Evolutionary conservation across 345 rosid species (phyloP), one percentile per base, ranked within the genome.

Genomic region (Brassica nigra): DNA sequence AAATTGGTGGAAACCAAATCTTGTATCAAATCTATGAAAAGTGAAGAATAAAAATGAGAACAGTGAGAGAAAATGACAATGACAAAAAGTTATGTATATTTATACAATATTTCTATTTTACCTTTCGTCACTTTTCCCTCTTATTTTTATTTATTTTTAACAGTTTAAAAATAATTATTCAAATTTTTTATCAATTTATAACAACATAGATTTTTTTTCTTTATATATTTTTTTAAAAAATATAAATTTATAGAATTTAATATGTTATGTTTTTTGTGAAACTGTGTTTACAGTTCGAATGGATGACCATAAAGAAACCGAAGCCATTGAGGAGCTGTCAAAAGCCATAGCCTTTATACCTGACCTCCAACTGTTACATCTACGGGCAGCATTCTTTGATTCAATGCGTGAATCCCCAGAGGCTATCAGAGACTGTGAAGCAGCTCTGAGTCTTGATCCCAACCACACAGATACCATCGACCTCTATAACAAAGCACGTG

Each of bases 231-330:
- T 18, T 18, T 18, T 0, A 18, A 18, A 18, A 18, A 18, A 18
- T 18, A 18, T 18, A 18, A 18, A 18, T 18, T 18, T 18, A 18
- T 18, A 18, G 18, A 18, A 18, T 18, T 18, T 18, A 18, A 18
- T 18, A 18, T 18, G 18, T 18, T 18, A 18, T 18, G 18, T 18
- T 18, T 18, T 18, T 18, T 18, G 18, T 34, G 14, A n/a, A 15
- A 10, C 27, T 9, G 5, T 8, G 18, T 2, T 62, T 12, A 29
- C 15, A 96, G 99, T 93, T 82, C 85, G 92, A 39, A 96, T 96
- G 99, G 99, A 96, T 70, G 95, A 92, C 79, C 97, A 90, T 85
- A 90, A 86, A 83, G 99, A 93, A 86, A 89, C 58, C 1, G 97
- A 93, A 80, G 99, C 99, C 49, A 87, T 96, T 75, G 74, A 68